Percentiles rank a stretch among this genome's conserved stretches.
These are phyloP conservation scores for Purpureocillium takamizusanense DNA, from an alignment of 2,329 filamentous ascomycete genomes.

Conservation along the genomic window DNA sequence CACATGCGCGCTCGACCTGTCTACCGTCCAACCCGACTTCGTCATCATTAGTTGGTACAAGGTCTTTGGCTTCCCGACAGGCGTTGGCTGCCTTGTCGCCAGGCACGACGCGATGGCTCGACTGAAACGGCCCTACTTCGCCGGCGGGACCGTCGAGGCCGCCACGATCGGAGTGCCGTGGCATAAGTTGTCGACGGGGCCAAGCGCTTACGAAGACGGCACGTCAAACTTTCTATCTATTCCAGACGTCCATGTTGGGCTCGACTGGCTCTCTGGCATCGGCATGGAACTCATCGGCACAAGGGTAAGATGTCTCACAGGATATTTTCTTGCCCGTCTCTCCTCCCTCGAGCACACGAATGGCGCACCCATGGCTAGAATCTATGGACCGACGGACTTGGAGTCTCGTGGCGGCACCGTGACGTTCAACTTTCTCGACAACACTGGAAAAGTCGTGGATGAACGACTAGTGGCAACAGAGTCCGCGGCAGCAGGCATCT, in stretches of 20 bases:
- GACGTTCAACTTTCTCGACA: slow-evolving; percentile 28
- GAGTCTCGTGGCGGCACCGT: slow-evolving; percentile 24
- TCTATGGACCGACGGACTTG: slow-evolving; percentile 25
- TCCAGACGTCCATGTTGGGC: slow-evolving; percentile 25
- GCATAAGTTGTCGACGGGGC: slow-evolving; percentile 17
- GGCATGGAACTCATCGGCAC: slow-evolving; percentile 17
- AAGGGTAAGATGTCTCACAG: slow-evolving; percentile 26
- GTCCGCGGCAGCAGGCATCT: slow-evolving; percentile 23
- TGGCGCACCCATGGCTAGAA: slow-evolving; percentile 19
- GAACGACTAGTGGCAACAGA: slow-evolving; percentile 25
- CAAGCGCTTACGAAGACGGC: slow-evolving; percentile 29
- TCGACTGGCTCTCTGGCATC: slow-evolving; percentile 24
- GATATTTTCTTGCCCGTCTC: slow-evolving; percentile 23
- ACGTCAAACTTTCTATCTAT: slow-evolving; percentile 30
- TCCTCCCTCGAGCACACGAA: slow-evolving; percentile 19
- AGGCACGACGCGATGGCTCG: slow-evolving; percentile 19
- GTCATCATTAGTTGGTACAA: slow-evolving; percentile 32
- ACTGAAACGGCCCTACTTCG: slow-evolving; percentile 28
- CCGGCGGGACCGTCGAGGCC: slow-evolving; percentile 27
- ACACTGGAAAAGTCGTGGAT: slow-evolving; percentile 21
- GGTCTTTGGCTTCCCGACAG: slow-evolving; percentile 31
- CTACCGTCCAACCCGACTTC: slow-evolving; percentile 25
- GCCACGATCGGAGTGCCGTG: slow-evolving; percentile 20
- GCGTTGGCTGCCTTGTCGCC: slow-evolving; percentile 29
- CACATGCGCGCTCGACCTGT: slow-evolving; percentile 24